Base-by-base conservation (phyloP, 1,284 basidiomycete genomes). In the Leucoagaricus sp. region DNA sequence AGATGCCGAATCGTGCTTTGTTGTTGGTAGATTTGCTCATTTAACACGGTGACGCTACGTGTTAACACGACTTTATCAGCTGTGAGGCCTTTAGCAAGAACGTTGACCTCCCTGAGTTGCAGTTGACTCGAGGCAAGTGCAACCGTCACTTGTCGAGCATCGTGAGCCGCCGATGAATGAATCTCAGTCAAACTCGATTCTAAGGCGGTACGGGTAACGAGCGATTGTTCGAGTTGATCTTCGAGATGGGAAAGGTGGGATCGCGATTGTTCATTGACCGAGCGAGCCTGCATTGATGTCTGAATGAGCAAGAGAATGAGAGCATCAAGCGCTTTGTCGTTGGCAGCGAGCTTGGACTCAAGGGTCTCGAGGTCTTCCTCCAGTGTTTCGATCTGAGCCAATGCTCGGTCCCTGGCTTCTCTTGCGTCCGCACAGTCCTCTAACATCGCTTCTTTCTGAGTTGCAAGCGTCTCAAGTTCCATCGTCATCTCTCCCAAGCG, bases 371-470 rank as follows among this genome's bases (percentile, higher is more conserved):
- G 49, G 61, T 80, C 76, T 52, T 78, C 75, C 60, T 86, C 85
- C 60, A 86, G 62, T n/a, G 63, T 66, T 60, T 90, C 90, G 13
- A 82, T 65, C 42, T 78, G 76, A 55, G 67, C 65, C 52, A 85
- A 65, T 4, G 88, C 84, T 17, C 78, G 76, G 66, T 91, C 85
- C 46, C 89, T 78, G 23, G 85, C 79, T 58, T 86, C 85, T 52
- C 89, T 76, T 4, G 87, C 86, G 57, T 84, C 84, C 10, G 84
- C 83, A 63, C 89, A 91, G 64, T 91, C 89, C 61, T 91, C 88
- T 0, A 92, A 81, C 86, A 91, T 89, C 2, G 87, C 85, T 49
- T 81, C 81, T 67, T 87, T 89, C 72, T 89, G 80, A 2, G 82
- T 78, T 29, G 72, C 75, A 55, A 84, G 72, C 52, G 80, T 78